Conservation (phyloP, 169 alveolate species). For the Plasmodium fragile region DNA sequence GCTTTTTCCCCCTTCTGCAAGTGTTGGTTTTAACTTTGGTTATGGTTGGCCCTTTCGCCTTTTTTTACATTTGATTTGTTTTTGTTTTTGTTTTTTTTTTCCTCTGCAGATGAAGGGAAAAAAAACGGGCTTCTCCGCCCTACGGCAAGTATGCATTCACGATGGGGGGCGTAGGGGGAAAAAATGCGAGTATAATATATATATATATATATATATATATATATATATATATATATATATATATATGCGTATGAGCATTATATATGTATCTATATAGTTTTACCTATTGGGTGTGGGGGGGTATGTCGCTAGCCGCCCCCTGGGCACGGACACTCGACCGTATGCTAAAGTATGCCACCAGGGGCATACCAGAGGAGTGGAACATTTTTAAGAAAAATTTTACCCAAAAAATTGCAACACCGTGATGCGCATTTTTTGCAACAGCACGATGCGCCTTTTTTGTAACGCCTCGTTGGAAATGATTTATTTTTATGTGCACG, state of each 20-base stretch:
- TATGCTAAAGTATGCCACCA: not conserved
- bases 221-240: too few species aligned
- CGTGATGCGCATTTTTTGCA: not conserved
- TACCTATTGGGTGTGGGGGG: not conserved
- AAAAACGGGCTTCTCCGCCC: not conserved
- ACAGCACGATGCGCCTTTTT: not conserved
- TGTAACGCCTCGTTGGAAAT: not conserved
- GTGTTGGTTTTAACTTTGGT: not conserved
- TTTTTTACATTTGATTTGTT: not conserved
- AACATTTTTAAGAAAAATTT: not conserved
- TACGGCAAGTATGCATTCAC: not conserved
- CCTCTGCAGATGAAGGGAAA: not conserved
- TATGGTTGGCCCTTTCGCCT: not conserved
- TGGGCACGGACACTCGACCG: not conserved
- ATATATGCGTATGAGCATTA: too few species aligned
- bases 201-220: too few species aligned
- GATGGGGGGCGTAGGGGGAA: not conserved
- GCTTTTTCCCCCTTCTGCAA: not conserved
- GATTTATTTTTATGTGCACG: not conserved
- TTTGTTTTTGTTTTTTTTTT: too few species aligned
- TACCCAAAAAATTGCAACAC: not conserved
- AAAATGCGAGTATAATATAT: not conserved
- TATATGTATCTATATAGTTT: not conserved
- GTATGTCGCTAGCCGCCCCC: not conserved
- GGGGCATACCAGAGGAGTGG: not conserved